Evolutionary conservation across 1,284 basidiomycete genomes (phyloP).

Genomic region (Irpex rosettiformis): DNA sequence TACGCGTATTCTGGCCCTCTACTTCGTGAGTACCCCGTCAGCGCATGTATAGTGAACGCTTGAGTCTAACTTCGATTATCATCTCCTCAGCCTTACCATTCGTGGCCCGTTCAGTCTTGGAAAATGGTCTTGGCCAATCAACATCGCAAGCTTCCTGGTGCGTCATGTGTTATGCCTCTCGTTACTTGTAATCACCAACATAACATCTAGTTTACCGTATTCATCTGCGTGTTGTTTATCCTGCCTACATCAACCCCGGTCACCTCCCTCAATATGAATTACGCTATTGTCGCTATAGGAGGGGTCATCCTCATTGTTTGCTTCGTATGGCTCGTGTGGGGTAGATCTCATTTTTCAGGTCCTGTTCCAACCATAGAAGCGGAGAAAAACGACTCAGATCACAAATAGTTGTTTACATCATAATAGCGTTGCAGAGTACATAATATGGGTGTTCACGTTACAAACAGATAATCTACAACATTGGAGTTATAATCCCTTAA

Average conservation of each 20-base stretch:
- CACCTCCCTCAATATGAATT: constrained; percentile 61
- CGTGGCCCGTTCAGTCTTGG: constrained; percentile 54
- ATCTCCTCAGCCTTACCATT: constrained; percentile 34
- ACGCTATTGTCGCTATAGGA: constrained; percentile 51
- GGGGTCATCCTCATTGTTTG: constrained; percentile 39
- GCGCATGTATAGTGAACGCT: too few species aligned
- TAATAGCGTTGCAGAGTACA: background rate
- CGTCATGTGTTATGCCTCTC: constrained; percentile 17
- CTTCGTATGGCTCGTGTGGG: constrained; percentile 41
- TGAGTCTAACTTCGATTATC: too few species aligned
- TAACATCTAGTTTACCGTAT: constrained; percentile 43
- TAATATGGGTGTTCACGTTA: constrained; percentile 19
- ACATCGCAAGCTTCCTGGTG: constrained; percentile 45
- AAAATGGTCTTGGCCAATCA: constrained; percentile 50
- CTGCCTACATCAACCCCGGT: constrained; percentile 61
- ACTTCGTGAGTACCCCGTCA: constrained; percentile 35
- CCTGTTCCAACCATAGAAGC: constrained; percentile 20
- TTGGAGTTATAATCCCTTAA: too few species aligned
- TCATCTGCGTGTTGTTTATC: constrained; percentile 55
- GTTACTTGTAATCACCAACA: background rate
- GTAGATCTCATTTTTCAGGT: constrained; percentile 28
- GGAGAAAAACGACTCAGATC: background rate
- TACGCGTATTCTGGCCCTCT: constrained; percentile 55
- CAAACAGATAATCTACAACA: too few species aligned
- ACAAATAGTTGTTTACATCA: background rate